Evolutionary conservation across 2,329 filamentous ascomycete species (phyloP), one percentile per base, ranked within the genome.

Genomic region (Arthrobotrys pseudoclavata): DNA sequence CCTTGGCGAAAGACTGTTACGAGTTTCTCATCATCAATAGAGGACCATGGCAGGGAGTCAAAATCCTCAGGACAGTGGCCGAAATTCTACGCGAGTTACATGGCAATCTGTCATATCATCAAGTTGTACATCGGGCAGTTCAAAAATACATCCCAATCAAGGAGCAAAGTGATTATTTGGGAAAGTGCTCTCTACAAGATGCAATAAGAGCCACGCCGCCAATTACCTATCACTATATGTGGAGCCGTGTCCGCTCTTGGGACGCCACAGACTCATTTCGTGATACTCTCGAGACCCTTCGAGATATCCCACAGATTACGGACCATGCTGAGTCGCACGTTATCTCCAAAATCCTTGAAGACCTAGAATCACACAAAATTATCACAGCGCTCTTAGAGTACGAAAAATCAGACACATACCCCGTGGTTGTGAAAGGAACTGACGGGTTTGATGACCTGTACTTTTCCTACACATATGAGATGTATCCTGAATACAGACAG

Each of bases 241-340:
- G 29, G 15, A 55, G 37, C 26, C 52, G 52, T 55, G 15, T 37
- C 29, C 52, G 52, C n/a, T 55, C 2, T 20, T 55, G 52, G 52
- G 29, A 55, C 2, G 20, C 52, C 0, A 34, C 52, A 34, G n/a
- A 37, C 15, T 20, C 26, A 31, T 29, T 53, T 31, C 50, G 13
- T 1, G 50, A 53, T 31, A 31, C 7, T 18, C 50, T 53, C n/a
- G 50, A 53, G 10, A 29, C 4, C 34, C 34, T 37, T 37, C 34
- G 10, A 37, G 5, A 37, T 37, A 37, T 37, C 10, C 52, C 26
- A 13, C 29, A 55, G 10, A 24, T 34, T 20, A 34, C 52, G 5
- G 52, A 26, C 20, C 26, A n/a, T 20, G 2, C 9, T 10, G 52
- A 22, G 15, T 34, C 26, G 6, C 26, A 55, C 1, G 34, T 37